Base-by-base conservation (phyloP, 148 eudicot species). In the Amaranthus palmeri region DNA sequence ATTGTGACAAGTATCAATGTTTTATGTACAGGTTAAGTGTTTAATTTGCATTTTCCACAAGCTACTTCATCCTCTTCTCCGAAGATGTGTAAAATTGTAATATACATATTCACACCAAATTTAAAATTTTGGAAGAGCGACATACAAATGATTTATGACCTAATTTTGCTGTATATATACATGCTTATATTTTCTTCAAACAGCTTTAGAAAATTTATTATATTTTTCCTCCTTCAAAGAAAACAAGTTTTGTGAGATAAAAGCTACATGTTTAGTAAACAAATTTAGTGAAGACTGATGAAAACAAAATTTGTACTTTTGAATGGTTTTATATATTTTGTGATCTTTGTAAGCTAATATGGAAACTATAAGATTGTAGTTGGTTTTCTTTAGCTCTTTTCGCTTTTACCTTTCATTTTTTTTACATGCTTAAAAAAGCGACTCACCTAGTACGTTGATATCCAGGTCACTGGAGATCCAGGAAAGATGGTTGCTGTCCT, bases 381-480 rank as follows among this genome's bases (percentile, higher is more conserved):
- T 15, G 15, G 18, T 51, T 17, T 7, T 72, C 15, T 25, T 25
- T 63, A 63, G 49, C 66, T 61, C 65, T 61, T 61, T 49, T 14
- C 44, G 6, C 4, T 56, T 15, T 44, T 54, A 18, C 58, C 6
- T 77, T 57, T 48, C 43, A 65, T 51, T 58, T 65, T 52, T 11
- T 58, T 9, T 67, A 45, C 36, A 42, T 41, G 10, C 70, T 54
- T 45, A 12, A 50, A 25, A 17, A 58, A 61, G 18, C 69, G 51
- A 41, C 56, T 76, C n/a, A 50, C 46, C 6, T 46, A 18, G 57
- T 45, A 47, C 70, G 58, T 72, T 44, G 48, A 47, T 74, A 65
- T 73, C 58, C 73, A 93, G 96, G 96, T 90, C 54, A 93, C 98
- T 15, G 98, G 98, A 79, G 96, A 93, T 72, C 96, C 98, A 63